These are phyloP conservation scores for Auricularia sp. DNA, from an alignment of 768 basidiomycete species.

Conservation along the genomic window DNA sequence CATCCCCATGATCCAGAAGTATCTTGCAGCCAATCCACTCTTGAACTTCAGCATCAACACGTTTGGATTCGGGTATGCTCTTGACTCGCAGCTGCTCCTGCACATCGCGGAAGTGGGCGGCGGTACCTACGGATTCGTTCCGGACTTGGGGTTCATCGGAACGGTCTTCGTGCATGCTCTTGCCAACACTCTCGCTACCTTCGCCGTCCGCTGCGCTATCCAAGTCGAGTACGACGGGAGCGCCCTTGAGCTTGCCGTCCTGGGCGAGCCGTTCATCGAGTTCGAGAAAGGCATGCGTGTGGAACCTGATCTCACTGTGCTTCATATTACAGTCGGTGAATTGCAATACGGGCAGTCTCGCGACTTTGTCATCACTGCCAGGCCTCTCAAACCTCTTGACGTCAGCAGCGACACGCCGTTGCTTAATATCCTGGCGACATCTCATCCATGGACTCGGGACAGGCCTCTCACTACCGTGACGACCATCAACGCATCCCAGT, in stretches of 20 bases:
- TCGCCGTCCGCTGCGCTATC: conserved; percentile 3
- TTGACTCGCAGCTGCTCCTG: conserved; percentile 11
- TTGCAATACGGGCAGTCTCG: conserved; percentile 5
- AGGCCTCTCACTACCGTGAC: neutral
- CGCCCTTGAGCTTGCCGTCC: neutral
- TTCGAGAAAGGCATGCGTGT: neutral
- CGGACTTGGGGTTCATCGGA: conserved; percentile 12
- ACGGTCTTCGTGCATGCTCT: conserved; percentile 14
- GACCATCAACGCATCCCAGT: neutral
- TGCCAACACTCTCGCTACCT: conserved; percentile 11
- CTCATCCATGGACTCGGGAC: neutral
- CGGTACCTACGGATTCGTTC: conserved; percentile 6
- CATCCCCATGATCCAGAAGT: conserved; percentile 10
- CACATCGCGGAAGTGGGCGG: conserved; percentile 8
- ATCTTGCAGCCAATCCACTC: conserved; percentile 10
- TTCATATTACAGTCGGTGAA: conserved; percentile 3
- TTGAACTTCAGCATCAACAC: conserved; percentile 10
- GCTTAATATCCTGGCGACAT: neutral
- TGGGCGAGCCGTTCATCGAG: neutral
- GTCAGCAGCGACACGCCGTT: neutral
- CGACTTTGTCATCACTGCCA: conserved; percentile 2
- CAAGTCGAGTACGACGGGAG: conserved; percentile 3
- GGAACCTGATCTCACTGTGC: neutral
- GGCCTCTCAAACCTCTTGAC: neutral
- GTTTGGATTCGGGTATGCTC: conserved; percentile 13